Evolutionary conservation across 495 filamentous ascomycete genomes (phyloP).

Genomic region (Penicillium subrubescens): DNA sequence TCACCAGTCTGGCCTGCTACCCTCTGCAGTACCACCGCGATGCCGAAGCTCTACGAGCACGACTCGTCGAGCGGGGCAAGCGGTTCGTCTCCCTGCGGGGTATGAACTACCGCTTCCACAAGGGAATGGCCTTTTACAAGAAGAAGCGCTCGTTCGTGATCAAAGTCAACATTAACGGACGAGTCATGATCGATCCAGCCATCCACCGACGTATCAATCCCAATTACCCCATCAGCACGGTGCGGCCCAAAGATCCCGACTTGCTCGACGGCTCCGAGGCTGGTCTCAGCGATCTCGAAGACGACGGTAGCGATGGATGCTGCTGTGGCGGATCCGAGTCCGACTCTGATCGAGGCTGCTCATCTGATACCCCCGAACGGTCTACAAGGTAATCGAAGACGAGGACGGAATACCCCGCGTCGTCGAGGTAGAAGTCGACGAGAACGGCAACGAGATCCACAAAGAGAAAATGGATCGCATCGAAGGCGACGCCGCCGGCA

Average conservation of each 20-base stretch:
- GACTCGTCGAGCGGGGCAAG: constrained; percentile 82
- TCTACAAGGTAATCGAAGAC: constrained; percentile 68
- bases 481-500: constrained; percentile 45
- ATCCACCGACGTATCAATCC: constrained; percentile 87
- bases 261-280: constrained; percentile 57
- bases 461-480: constrained; percentile 64
- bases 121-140: constrained; percentile 80
- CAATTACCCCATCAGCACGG: constrained; percentile 80
- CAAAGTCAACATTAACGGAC: constrained; percentile 88
- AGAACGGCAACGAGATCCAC: constrained; percentile 62
- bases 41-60: constrained; percentile 60
- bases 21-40: constrained; percentile 84
- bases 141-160: constrained; percentile 70
- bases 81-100: constrained; percentile 79
- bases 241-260: constrained; percentile 77
- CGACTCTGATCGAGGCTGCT: constrained; percentile 45
- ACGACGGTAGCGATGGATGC: constrained; percentile 44
- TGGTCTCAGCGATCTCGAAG: constrained; percentile 44
- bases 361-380: constrained; percentile 59
- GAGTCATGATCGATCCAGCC: constrained; percentile 88
- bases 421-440: constrained; percentile 62
- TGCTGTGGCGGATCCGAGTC: constrained; percentile 54
- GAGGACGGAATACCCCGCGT: constrained; percentile 60
- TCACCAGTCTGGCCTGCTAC: constrained; percentile 75
- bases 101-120: constrained; percentile 83